These are phyloP conservation scores for Arabidopsis suecica DNA, from an alignment of 345 rosid species.

Conservation along the genomic window DNA sequence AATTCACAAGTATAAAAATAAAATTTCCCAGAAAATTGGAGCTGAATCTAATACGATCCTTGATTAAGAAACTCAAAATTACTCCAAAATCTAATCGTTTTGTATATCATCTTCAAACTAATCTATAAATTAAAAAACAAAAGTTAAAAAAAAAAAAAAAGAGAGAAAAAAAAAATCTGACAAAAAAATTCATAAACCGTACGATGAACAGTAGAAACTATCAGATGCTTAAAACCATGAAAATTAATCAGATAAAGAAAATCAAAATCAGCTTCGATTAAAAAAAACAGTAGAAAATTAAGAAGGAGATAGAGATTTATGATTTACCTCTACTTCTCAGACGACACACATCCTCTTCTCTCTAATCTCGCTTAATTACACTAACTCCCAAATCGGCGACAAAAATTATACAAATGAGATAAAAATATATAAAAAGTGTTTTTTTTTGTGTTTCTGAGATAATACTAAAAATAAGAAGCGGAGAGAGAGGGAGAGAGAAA, in stretches of 20 bases:
- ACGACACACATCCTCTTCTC: conserved; percentile 73
- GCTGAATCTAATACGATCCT: conserved; percentile 21
- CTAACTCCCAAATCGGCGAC: conserved; percentile 52
- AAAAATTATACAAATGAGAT: conserved; percentile 30
- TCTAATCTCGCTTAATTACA: background rate
- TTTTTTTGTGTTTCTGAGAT: background rate
- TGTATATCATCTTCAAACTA: no score
- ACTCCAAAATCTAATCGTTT: conserved; percentile 22
- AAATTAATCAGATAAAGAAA: background rate
- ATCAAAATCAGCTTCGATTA: conserved; percentile 1
- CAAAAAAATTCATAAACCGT: conserved; percentile 28
- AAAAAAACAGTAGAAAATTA: no score
- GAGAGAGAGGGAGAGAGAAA: conserved; percentile 36
- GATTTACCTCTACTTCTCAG: conserved; percentile 63
- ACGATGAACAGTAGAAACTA: conserved; percentile 32
- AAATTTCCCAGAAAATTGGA: conserved; percentile 34
- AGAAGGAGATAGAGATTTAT: background rate
- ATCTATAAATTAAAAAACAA: no score
- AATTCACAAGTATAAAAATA: background rate
- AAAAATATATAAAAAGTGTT: background rate
- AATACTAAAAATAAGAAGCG: conserved; percentile 15
- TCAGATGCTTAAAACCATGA: conserved; percentile 1
- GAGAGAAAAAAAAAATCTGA: conserved; percentile 11
- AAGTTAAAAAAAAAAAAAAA: background rate
- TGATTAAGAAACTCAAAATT: background rate